Evolutionary conservation across 371 early-diverging fungal genomes (phyloP), one percentile per base, ranked within the genome.

Genomic region (Mucor lusitanicus): DNA sequence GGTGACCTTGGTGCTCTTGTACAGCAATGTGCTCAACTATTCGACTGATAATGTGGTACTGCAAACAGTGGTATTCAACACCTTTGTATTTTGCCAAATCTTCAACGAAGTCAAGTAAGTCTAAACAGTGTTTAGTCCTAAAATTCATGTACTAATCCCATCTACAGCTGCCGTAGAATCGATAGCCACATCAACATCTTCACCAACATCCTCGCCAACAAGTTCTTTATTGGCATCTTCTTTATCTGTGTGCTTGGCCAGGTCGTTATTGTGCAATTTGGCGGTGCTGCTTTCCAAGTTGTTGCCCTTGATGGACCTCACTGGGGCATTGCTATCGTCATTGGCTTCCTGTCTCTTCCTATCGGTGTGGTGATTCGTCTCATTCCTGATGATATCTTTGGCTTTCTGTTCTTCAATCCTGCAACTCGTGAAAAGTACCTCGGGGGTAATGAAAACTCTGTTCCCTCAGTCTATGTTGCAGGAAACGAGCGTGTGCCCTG

Each of bases 41-140:
- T 50, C 60, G 17, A 8, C 73, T 3, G 78, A 79, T n/a, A 72
- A 72, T 23, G 50, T 66, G n/a, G 71, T 79, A 11, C 73, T 91
- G 9, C 75, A 81, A 42, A 87, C 91, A 8, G 75, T 91, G 61
- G 85, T 93, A 0, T 94, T 93, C 75, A 94, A 91, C 67, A 85
- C 92, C 1, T 94, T 93, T 78, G 91, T 93, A 0, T 89, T 92
- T 65, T 74, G 92, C 55, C 94, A 93, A 67, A 83, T 94, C 33
- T 93, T 91, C 64, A 92, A 92, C 75, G 89, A 90, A 67, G 64
- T 91, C 76, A 91, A 91, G n/a, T n/a, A n/a, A n/a, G n/a, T n/a
- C n/a, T n/a, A n/a, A n/a, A n/a, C n/a, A n/a, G n/a, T n/a, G n/a
- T n/a, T n/a, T n/a, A n/a, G n/a, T n/a, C n/a, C n/a, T n/a, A n/a